Evolutionary conservation across 1,284 basidiomycete species (phyloP), one percentile per base, ranked within the genome.

Genomic region (Megacollybia platyphylla): DNA sequence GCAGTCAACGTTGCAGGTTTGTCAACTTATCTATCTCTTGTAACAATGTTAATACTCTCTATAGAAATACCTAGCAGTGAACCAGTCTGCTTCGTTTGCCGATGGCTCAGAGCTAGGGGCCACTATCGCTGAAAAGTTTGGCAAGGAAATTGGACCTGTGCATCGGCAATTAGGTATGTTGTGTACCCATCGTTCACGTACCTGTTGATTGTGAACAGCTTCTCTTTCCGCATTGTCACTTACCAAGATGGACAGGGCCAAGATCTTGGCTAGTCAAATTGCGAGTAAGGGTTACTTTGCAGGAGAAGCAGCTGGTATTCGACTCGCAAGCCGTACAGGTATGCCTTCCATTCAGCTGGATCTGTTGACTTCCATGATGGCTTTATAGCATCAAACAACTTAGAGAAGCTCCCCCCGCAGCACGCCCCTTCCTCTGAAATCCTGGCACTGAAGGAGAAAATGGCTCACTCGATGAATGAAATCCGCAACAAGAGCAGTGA

Each of bases 31-130:
- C 20, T 15, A 39, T 32, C 13, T 29, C 24, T 31, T 18, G 40
- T 32, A 18, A 40, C 44, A 39, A 46, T 28, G 42, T 49, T 20
- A 48, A 44, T 42, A 5, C 43, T 43, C 7, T 30, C 39, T 52
- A 15, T 15, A 92, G 87, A 84, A 83, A 72, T 93, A 93, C 57
- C 71, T 93, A 13, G 73, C 81, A 42, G 66, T 82, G 30, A 80
- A 80, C 51, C 79, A 85, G 49, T 76, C 79, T 0, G 63, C 74
- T 8, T 69, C 79, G 7, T 69, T 78, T 17, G 65, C 77, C 4
- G 84, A 87, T 46, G 71, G 79, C 20, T 78, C 87, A 4, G 92
- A 96, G 61, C 71, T 97, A 45, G 92, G 92, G 2, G 87, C 91
- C 11, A 87, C 90, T 11, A 62, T 94, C 32, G 92, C 92, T 4